phyloP scores from a whole-genome alignment of 352 stramenopile species.

The Phytophthora kernoviae region DNA sequence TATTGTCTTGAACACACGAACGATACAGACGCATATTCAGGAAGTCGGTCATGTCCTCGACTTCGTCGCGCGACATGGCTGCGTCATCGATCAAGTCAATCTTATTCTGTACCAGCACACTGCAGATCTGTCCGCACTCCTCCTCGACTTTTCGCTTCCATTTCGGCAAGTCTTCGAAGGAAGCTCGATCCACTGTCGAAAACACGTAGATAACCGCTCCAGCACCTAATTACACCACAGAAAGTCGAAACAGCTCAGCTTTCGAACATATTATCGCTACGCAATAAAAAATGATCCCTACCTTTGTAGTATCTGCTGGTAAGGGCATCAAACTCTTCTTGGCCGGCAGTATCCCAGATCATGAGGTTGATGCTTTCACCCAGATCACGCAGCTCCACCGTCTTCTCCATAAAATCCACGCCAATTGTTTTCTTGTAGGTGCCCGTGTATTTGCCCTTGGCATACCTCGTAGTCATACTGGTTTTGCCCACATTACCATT shows the following conservation, averaged over 20 bases:
- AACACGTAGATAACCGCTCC: constrained; percentile 80
- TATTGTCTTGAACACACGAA: constrained; percentile 71
- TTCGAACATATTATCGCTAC: constrained; percentile 1
- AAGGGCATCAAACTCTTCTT: constrained; percentile 84
- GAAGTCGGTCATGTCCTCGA: constrained; percentile 68
- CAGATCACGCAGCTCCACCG: constrained; percentile 63
- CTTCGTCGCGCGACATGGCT: constrained; percentile 58
- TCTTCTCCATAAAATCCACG: constrained; percentile 87
- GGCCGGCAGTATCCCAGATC: constrained; percentile 85
- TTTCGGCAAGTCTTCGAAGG: constrained; percentile 70
- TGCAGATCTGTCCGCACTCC: constrained; percentile 66
- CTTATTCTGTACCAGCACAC: constrained; percentile 81
- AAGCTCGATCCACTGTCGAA: constrained; percentile 72
- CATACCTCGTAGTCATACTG: constrained; percentile 79
- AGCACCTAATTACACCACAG: constrained; percentile 31
- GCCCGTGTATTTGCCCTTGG: constrained; percentile 76
- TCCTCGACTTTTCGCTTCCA: constrained; percentile 77
- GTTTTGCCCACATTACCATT: constrained; percentile 89
- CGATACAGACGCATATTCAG: constrained; percentile 64
- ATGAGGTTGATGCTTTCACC: constrained; percentile 72
- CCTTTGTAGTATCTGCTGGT: constrained; percentile 83
- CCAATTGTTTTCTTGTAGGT: constrained; percentile 89
- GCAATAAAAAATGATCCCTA: constrained; percentile 9
- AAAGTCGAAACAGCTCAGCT: not conserved
- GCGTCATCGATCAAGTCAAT: constrained; percentile 72